phyloP scores from a whole-genome alignment of 2,329 filamentous ascomycete species.

The Aspergillus ibericus region DNA sequence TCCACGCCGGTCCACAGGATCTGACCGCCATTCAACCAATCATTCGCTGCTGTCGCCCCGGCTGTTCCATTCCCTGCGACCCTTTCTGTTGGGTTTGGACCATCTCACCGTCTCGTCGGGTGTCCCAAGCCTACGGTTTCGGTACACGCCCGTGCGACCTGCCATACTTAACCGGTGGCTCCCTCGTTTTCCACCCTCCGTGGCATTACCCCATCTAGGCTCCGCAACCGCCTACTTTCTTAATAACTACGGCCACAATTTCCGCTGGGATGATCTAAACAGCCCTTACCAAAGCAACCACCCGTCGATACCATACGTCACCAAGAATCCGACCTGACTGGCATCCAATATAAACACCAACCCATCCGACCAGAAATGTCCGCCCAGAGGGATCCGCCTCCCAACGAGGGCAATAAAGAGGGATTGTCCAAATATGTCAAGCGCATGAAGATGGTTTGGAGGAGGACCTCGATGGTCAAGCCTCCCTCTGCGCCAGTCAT shows the following conservation, averaged over 20 bases:
- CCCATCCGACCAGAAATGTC: constrained; percentile 22
- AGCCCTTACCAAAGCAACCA: not conserved
- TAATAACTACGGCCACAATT: not conserved
- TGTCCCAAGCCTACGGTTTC: constrained; percentile 27
- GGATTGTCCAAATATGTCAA: constrained; percentile 42
- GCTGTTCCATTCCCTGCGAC: constrained; percentile 12
- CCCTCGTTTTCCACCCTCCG: constrained; percentile 1
- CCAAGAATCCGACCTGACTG: not conserved
- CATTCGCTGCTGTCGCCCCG: constrained; percentile 10
- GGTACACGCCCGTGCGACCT: constrained; percentile 22
- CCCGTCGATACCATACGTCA: not conserved
- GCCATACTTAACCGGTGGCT: constrained; percentile 11
- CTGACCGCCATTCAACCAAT: constrained; percentile 25
- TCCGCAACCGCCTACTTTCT: not conserved
- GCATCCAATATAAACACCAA: not conserved
- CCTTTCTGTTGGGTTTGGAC: constrained; percentile 15
- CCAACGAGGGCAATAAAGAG: constrained; percentile 29
- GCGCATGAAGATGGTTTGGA: constrained; percentile 41
- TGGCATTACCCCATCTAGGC: not conserved
- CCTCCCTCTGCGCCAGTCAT: not conserved
- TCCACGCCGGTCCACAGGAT: constrained; percentile 16
- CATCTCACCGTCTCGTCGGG: constrained; percentile 23
- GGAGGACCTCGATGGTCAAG: constrained; percentile 32
- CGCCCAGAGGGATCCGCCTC: constrained; percentile 16
- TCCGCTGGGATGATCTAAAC: not conserved